Evolutionary conservation across 2,329 filamentous ascomycete species (phyloP).

Genomic region (Cercospora brassicicola): DNA sequence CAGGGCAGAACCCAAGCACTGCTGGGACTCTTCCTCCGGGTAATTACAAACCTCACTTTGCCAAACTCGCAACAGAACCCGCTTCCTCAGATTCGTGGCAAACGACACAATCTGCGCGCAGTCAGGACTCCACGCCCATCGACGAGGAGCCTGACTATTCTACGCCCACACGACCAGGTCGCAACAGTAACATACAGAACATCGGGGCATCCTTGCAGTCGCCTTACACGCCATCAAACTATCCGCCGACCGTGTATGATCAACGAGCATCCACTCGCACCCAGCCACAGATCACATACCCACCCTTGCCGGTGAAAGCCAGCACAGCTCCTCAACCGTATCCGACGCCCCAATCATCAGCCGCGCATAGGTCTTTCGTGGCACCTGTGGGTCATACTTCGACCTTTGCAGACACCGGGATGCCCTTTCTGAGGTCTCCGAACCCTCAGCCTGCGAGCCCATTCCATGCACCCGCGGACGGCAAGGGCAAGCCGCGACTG

Average conservation of each 20-base stretch:
- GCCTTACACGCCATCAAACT: conserved; percentile 28
- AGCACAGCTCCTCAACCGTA: conserved; percentile 3
- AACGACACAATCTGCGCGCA: conserved; percentile 16
- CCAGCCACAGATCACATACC: conserved; percentile 12
- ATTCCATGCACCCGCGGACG: conserved; percentile 1
- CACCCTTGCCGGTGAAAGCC: conserved; percentile 5
- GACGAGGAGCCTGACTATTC: conserved; percentile 20
- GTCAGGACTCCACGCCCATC: conserved; percentile 21
- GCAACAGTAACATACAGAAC: conserved; percentile 22
- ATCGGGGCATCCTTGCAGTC: conserved; percentile 24
- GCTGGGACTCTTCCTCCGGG: conserved; percentile 12
- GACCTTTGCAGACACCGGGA: conserved; percentile 9
- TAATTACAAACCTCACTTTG: conserved; percentile 13
- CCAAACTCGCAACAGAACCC: conserved; percentile 6
- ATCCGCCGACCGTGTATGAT: background rate
- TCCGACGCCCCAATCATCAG: conserved; percentile 5
- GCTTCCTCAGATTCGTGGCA: conserved; percentile 18
- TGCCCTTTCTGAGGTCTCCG: conserved; percentile 5
- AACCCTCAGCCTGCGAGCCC: conserved; percentile 11
- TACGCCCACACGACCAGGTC: conserved; percentile 25
- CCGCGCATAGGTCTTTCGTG: conserved; percentile 3
- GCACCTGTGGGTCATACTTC: background rate
- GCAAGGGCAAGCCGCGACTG: conserved; percentile 7
- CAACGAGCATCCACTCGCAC: conserved; percentile 1
- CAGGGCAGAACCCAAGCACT: conserved; percentile 15